Conservation (phyloP, 2,329 filamentous ascomycete species). For the Pyricularia sp. region DNA sequence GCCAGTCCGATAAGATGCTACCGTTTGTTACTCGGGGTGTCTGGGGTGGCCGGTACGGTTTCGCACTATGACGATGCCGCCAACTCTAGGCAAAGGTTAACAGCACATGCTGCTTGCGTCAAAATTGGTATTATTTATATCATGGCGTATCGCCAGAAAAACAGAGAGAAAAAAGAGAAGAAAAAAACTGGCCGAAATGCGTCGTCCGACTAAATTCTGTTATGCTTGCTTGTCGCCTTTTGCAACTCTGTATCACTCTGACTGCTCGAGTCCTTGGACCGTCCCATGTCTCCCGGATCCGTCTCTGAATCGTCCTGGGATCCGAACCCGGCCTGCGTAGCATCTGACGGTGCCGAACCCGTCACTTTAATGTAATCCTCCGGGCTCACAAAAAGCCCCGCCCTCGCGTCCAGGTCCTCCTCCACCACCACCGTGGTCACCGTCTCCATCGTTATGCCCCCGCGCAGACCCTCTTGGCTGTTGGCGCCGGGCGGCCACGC, state of each 20-base stretch:
- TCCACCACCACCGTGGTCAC: slow-evolving; percentile 21
- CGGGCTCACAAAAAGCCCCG: background rate
- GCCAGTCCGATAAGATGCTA: too few relatives aligned
- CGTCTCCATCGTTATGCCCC: slow-evolving; percentile 17
- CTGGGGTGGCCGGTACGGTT: too few relatives aligned
- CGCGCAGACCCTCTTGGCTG: slow-evolving; percentile 11
- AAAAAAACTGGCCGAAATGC: too few relatives aligned
- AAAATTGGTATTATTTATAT: too few relatives aligned
- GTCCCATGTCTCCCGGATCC: background rate
- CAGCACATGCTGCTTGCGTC: too few relatives aligned
- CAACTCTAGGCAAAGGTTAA: too few relatives aligned
- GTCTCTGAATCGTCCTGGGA: background rate
- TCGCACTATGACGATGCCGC: too few relatives aligned
- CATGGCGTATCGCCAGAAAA: too few relatives aligned
- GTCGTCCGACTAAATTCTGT: background rate
- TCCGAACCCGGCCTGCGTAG: background rate
- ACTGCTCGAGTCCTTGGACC: background rate
- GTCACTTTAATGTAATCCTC: background rate
- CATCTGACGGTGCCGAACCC: background rate
- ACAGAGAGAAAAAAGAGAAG: too few relatives aligned
- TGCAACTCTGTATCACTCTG: background rate
- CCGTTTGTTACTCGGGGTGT: too few relatives aligned
- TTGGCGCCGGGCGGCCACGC: background rate
- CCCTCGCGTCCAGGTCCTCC: slow-evolving; percentile 7
- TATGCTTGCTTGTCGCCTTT: background rate